These are phyloP conservation scores for Camelina neglecta DNA, from an alignment of 345 rosid genomes.

Conservation along the genomic window DNA sequence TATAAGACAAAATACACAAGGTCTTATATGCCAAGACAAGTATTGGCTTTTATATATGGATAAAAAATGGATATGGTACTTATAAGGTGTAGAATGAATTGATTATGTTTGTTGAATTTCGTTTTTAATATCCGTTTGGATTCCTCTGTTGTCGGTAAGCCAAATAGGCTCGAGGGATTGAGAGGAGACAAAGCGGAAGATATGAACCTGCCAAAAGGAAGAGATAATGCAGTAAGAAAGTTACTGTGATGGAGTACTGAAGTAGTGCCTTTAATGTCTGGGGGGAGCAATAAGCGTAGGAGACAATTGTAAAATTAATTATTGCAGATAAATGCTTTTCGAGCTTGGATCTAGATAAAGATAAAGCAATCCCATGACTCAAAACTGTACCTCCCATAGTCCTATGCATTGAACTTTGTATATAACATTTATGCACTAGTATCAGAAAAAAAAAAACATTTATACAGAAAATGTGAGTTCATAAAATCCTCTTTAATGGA, in stretches of 20 bases:
- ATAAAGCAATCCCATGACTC: slow-evolving; percentile 32
- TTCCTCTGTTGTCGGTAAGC: slow-evolving; percentile 29
- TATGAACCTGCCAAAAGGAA: slow-evolving; percentile 40
- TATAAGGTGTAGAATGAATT: slow-evolving; percentile 18
- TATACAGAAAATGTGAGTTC: slow-evolving; percentile 7
- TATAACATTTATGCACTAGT: background rate
- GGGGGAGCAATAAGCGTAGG: slow-evolving; percentile 27
- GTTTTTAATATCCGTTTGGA: slow-evolving; percentile 28
- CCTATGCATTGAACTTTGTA: slow-evolving; percentile 21
- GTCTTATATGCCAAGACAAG: slow-evolving; percentile 33
- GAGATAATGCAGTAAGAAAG: slow-evolving; percentile 31
- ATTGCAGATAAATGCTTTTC: slow-evolving; percentile 29
- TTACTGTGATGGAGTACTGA: slow-evolving; percentile 34
- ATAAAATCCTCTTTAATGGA: background rate
- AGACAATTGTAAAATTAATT: slow-evolving; percentile 24
- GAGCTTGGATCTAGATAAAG: slow-evolving; percentile 23
- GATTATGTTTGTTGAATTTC: slow-evolving; percentile 11
- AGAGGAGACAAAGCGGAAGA: slow-evolving; percentile 41
- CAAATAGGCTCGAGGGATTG: slow-evolving; percentile 33
- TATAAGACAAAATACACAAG: slow-evolving; percentile 14
- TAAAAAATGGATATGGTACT: slow-evolving; percentile 13
- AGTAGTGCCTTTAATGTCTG: slow-evolving; percentile 37
- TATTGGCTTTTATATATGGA: slow-evolving; percentile 29
- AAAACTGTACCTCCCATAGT: slow-evolving; percentile 10
- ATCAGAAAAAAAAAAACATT: slow-evolving; percentile 11